A percentile compares a stretch with the other conserved stretches of the same genome.
Evolutionary conservation across 129 eudicot genomes (phyloP).

Genomic region (Centaurea solstitialis): DNA sequence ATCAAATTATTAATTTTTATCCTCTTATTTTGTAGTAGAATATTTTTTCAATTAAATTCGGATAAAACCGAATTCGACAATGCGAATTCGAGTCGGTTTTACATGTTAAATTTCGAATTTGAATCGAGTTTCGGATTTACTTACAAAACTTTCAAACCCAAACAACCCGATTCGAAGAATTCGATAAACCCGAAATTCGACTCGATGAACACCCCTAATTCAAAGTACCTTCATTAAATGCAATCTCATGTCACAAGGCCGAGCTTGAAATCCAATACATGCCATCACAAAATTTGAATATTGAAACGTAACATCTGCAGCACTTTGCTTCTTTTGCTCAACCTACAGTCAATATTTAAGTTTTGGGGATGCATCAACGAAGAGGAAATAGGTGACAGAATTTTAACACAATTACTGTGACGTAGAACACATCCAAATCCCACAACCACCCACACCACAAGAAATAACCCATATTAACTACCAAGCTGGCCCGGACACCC

Average conservation of each 20-base stretch:
- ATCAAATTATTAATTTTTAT: too few species aligned
- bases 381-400: background rate
- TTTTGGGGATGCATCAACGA: background rate
- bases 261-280: constrained; percentile 82
- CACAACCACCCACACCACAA: background rate
- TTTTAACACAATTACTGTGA: background rate
- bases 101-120: too few species aligned
- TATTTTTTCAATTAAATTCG: too few species aligned
- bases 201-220: too few species aligned
- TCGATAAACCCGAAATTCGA: too few species aligned
- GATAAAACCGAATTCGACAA: too few species aligned
- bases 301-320: constrained; percentile 78
- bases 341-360: constrained; percentile 41
- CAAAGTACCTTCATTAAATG: constrained; percentile 89
- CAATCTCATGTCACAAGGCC: constrained; percentile 92
- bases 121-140: too few species aligned
- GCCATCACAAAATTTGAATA: constrained; percentile 86
- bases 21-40: too few species aligned
- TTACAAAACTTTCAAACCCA: too few species aligned
- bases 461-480: background rate
- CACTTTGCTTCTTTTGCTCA: constrained; percentile 94
- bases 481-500: background rate
- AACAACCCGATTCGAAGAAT: too few species aligned
- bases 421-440: background rate
- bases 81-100: too few species aligned